Evolutionary conservation across 2,329 filamentous ascomycete genomes (phyloP), one percentile per base, ranked within the genome.

Genomic region (Zopfia rhizophila): DNA sequence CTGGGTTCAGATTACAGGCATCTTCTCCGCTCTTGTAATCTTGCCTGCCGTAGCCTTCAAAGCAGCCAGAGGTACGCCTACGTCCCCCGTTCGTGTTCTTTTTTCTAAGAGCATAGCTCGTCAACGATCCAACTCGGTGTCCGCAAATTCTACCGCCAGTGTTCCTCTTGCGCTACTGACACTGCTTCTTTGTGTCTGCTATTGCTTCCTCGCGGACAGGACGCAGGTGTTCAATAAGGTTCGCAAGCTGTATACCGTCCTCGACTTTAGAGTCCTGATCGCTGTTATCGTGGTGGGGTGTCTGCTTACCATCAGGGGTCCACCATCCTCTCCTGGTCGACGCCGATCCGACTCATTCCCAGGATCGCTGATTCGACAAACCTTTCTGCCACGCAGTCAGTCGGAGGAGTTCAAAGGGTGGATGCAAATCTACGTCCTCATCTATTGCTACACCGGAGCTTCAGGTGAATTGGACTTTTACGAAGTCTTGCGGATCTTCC

Each of bases 391-490:
- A 1, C 75, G 83, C 38, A 73, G 79, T 32, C 82, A 86, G 54
- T 82, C 81, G 0, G 78, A 86, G 50, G 85, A 88, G 61, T 85
- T 83, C 78, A 87, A 86, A 68, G 85, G 85, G 2, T 81, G 82
- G 75, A 84, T 87, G 81, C 83, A 86, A 53, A 74, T 76, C 11
- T 66, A 78, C 13, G 72, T 82, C 30, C 67, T 85, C 13, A 69
- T 83, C 10, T 86, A 84, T 56, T 79, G 84, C 49, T 86, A 83
- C 63, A 81, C 82, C 23, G 76, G 79, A 14, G 79, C 77, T 18
- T 81, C 77, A 5, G 72, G 73, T 49, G 61, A 70, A 2, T 63
- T 82, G 4, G 77, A 77, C 59, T 75, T 83, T 22, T 83, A 85
- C 66, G 75, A 82, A 56, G 68, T 82, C 38, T 70, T 82, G 10